Evolutionary conservation across 1,284 basidiomycete species (phyloP).

Genomic region (Cutaneotrichosporon cutaneum): DNA sequence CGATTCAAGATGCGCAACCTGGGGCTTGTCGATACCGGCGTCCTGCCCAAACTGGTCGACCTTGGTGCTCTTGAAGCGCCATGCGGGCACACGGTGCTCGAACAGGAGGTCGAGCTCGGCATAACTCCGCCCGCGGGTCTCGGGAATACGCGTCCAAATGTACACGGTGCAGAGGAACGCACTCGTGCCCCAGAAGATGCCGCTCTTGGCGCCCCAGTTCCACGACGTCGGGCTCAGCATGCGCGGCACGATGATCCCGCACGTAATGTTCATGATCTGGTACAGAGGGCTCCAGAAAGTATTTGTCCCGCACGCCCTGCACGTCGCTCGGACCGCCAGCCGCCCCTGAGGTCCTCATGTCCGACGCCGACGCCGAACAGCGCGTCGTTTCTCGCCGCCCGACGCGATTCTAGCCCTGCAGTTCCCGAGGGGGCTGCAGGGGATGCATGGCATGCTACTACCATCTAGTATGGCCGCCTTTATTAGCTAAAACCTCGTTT

Average conservation of each 20-base stretch:
- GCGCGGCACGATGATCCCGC: constrained; percentile 24
- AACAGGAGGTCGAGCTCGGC: constrained; percentile 41
- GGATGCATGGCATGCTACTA: too few species aligned
- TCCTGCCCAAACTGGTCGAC: constrained; percentile 15
- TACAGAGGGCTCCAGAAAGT: too few species aligned
- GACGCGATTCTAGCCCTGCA: too few species aligned
- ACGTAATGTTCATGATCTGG: constrained; percentile 37
- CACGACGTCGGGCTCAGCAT: constrained; percentile 12
- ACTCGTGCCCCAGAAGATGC: constrained; percentile 33
- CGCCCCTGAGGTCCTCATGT: too few species aligned
- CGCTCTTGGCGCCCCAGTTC: constrained; percentile 35
- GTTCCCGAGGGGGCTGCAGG: too few species aligned
- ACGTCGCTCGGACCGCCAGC: too few species aligned
- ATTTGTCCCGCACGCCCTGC: too few species aligned
- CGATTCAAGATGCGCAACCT: constrained; percentile 3
- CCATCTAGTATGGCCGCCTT: too few species aligned
- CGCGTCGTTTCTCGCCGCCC: too few species aligned
- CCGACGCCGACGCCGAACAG: too few species aligned
- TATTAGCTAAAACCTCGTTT: too few species aligned
- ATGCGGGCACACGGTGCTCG: constrained; percentile 34
- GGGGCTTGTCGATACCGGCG: not conserved
- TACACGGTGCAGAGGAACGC: constrained; percentile 28
- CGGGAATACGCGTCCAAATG: constrained; percentile 47
- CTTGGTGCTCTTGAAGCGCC: constrained; percentile 36
- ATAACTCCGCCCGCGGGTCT: constrained; percentile 23